These are phyloP conservation scores for Penicillium ochrochloron DNA, from an alignment of 495 filamentous ascomycete species.

Conservation along the genomic window DNA sequence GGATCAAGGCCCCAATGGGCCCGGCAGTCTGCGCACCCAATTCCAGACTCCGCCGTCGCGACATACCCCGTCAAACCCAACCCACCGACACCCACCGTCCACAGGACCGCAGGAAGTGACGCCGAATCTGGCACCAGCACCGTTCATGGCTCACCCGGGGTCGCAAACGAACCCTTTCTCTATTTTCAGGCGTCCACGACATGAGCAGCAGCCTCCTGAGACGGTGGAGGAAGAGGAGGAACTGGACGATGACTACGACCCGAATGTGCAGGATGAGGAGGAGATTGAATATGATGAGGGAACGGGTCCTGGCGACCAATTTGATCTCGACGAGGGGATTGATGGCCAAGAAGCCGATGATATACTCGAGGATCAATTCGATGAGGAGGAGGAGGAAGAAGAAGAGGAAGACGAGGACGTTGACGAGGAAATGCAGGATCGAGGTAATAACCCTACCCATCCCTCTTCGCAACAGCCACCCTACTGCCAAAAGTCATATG, in stretches of 20 bases:
- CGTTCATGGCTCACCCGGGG: conserved; percentile 23
- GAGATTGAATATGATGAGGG: conserved; percentile 20
- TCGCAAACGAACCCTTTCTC: conserved; percentile 38
- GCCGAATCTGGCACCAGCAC: conserved; percentile 27
- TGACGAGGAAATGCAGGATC: conserved; percentile 48
- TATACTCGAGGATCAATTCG: conserved; percentile 42
- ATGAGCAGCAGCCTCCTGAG: conserved; percentile 23
- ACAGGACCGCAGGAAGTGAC: conserved; percentile 33
- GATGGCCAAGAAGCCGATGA: conserved; percentile 44
- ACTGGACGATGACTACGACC: conserved; percentile 27
- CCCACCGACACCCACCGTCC: conserved; percentile 40
- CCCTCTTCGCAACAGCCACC: background rate
- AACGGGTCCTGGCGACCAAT: conserved; percentile 23
- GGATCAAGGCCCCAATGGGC: conserved; percentile 17
- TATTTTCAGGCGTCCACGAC: conserved; percentile 42
- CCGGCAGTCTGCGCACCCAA: conserved; percentile 31
- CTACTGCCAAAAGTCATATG: background rate
- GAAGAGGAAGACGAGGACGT: conserved; percentile 45
- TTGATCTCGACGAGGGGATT: conserved; percentile 17
- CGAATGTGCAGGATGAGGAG: conserved; percentile 17
- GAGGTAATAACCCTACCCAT: conserved; percentile 31
- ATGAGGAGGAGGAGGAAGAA: conserved; percentile 43
- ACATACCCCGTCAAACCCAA: conserved; percentile 37
- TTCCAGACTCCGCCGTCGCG: conserved; percentile 46
- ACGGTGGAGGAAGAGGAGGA: conserved; percentile 24